phyloP scores from a whole-genome alignment of 306 rosid genomes.

The Vicia villosa region DNA sequence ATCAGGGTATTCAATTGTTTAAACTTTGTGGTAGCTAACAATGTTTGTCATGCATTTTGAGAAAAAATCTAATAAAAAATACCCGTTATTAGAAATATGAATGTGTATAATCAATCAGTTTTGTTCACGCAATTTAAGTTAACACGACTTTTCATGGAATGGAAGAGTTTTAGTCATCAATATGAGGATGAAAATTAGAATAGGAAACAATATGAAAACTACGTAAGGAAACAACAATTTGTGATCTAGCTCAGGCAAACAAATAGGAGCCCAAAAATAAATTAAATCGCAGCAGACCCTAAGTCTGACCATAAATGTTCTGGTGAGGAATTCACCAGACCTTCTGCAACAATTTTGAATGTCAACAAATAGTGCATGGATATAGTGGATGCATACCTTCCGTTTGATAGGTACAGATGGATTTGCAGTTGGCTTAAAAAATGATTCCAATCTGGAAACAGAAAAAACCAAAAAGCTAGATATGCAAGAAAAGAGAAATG shows the following conservation, averaged over 20 bases:
- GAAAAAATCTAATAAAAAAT: slow-evolving; percentile 28
- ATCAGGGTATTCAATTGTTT: slow-evolving; percentile 9
- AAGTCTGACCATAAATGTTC: slow-evolving; percentile 22
- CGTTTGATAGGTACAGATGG: slow-evolving; percentile 74
- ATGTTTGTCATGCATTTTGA: slow-evolving; percentile 9
- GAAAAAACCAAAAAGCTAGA: slow-evolving; percentile 34
- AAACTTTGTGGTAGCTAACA: background rate
- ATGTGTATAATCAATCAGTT: background rate
- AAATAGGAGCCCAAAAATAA: slow-evolving; percentile 20
- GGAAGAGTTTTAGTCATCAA: slow-evolving; percentile 3
- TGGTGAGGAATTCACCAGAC: slow-evolving; percentile 4
- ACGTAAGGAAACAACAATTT: slow-evolving; percentile 23
- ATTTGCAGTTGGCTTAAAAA: slow-evolving; percentile 75
- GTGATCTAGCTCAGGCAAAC: slow-evolving; percentile 22
- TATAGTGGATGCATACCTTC: slow-evolving; percentile 59
- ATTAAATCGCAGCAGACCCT: slow-evolving; percentile 25
- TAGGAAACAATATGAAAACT: slow-evolving; percentile 20
- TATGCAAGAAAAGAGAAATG: slow-evolving; percentile 19
- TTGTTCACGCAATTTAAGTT: slow-evolving; percentile 23
- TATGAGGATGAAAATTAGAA: slow-evolving; percentile 18
- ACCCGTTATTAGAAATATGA: slow-evolving; percentile 3
- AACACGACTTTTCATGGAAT: slow-evolving; percentile 5
- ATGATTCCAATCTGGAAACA: slow-evolving; percentile 74
- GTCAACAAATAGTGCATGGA: slow-evolving; percentile 16
- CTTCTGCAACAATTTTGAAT: slow-evolving; percentile 7